These are phyloP conservation scores for Coemansia sp. DNA, from an alignment of 192 early-diverging fungal genomes.

Conservation along the genomic window DNA sequence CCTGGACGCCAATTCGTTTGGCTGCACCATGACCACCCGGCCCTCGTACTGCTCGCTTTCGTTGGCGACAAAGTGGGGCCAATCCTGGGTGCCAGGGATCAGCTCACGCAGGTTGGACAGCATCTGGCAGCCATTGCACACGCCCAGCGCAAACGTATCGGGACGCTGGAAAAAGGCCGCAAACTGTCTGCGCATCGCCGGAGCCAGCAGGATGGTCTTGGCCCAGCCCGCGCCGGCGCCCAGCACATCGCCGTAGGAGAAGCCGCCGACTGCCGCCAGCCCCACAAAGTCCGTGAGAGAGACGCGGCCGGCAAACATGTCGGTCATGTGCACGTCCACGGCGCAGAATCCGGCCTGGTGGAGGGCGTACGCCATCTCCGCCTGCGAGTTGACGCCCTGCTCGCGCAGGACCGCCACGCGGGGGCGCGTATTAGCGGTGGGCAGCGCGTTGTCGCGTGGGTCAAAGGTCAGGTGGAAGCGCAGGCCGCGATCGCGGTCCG, in stretches of 20 bases:
- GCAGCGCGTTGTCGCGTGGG: slow-evolving; percentile 31
- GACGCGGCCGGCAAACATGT: slow-evolving; percentile 67
- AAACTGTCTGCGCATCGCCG: slow-evolving; percentile 68
- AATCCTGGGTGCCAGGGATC: slow-evolving; percentile 76
- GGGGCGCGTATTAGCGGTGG: slow-evolving; percentile 47
- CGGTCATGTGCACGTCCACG: slow-evolving; percentile 99
- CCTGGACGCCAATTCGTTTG: slow-evolving; percentile 10
- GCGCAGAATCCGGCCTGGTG: slow-evolving; percentile 87
- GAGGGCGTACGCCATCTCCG: slow-evolving; percentile 95
- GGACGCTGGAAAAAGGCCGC: slow-evolving; percentile 72
- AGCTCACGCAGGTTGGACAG: slow-evolving; percentile 77
- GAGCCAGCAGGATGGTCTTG: slow-evolving; percentile 77
- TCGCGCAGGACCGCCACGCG: slow-evolving; percentile 93
- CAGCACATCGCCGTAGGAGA: slow-evolving; percentile 97
- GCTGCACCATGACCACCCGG: slow-evolving; percentile 70
- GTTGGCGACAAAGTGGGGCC: slow-evolving; percentile 93
- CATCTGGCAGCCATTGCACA: slow-evolving; percentile 99
- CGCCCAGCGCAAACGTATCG: slow-evolving; percentile 93
- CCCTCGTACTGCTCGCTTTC: slow-evolving; percentile 94
- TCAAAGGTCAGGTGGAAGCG: slow-evolving; percentile 75
- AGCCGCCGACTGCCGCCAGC: slow-evolving; percentile 93
- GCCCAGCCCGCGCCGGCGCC: slow-evolving; percentile 99
- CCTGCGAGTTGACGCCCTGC: slow-evolving; percentile 94
- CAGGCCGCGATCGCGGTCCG: slow-evolving; percentile 75
- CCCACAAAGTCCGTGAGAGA: slow-evolving; percentile 73